Percentiles rank a stretch among this genome's conserved stretches.
phyloP scores from a whole-genome alignment of 1,284 basidiomycete genomes.

The Wolfiporia cocos region DNA sequence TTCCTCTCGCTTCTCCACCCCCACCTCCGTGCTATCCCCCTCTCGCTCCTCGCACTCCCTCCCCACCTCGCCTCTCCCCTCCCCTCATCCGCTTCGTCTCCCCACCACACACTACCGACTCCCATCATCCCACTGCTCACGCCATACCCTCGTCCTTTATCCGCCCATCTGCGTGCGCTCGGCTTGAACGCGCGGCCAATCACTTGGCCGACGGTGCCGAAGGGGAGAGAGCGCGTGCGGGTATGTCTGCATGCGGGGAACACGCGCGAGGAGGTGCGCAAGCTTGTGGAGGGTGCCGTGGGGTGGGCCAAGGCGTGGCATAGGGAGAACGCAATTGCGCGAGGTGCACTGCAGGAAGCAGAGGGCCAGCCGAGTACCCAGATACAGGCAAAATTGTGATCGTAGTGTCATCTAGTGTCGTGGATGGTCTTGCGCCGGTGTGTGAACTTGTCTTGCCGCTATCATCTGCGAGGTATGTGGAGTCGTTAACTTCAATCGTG shows the following conservation, averaged over 20 bases:
- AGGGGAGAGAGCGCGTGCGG: slow-evolving; percentile 76
- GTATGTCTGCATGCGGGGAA: slow-evolving; percentile 82
- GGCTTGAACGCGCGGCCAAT: slow-evolving; percentile 77
- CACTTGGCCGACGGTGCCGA: slow-evolving; percentile 80
- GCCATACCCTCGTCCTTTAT: slow-evolving; percentile 63
- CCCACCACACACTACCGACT: slow-evolving; percentile 24
- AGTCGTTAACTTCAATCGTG: slow-evolving; percentile 49
- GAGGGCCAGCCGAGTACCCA: background rate
- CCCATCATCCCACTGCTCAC: slow-evolving; percentile 89
- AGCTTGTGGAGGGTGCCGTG: slow-evolving; percentile 34
- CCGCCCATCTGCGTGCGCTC: slow-evolving; percentile 51
- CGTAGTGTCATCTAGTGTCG: too few relatives aligned
- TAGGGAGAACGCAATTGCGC: slow-evolving; percentile 2
- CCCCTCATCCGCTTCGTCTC: slow-evolving; percentile 8
- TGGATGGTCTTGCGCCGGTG: too few relatives aligned
- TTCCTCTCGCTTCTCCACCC: slow-evolving; percentile 29
- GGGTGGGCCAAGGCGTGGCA: slow-evolving; percentile 25
- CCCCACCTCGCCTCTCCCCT: slow-evolving; percentile 25
- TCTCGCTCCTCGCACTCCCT: slow-evolving; percentile 37
- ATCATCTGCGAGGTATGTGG: too few relatives aligned
- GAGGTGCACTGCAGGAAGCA: background rate
- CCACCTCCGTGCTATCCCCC: slow-evolving; percentile 32
- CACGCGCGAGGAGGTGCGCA: slow-evolving; percentile 55
- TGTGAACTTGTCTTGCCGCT: too few relatives aligned
- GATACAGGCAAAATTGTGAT: background rate